Evolutionary conservation across 106 monocot genomes (phyloP), one percentile per base, ranked within the genome.

Genomic region (Ottelia alismoides): DNA sequence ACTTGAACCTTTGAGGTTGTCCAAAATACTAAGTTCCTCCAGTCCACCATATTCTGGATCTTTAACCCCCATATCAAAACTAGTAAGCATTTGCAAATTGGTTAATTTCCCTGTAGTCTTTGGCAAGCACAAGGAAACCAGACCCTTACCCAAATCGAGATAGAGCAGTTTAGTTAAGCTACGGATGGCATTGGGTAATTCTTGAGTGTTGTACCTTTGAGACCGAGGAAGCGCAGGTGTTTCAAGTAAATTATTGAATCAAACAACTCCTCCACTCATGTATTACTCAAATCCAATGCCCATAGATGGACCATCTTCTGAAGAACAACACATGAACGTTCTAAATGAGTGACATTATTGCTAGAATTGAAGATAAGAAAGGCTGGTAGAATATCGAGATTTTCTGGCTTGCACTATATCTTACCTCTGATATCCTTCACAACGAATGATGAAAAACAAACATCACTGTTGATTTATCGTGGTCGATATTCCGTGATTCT

Each of bases 251-350:
- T 22, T 9, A 56, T 30, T 31, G 43, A 45, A 9, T 59, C 46
- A 26, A 46, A 46, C 58, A 59, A 22, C 58, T 47, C 58, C 46
- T 25, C 20, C 46, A 59, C 6, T 5, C 27, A n/a, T 18, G 55
- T 56, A 23, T 51, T 45, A 27, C 57, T 51, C 56, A 76, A 67
- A 56, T 67, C 66, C n/a, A 76, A 25, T 11, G 26, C 53, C 11
- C 76, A 48, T 18, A 71, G 20, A 18, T 56, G 62, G 20, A 20
- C 10, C 70, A 65, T 27, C 9, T 18, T 21, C 0, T 11, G 40
- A 51, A 64, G 10, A 69, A 23, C 12, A 46, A 31, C n/a, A 24
- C 65, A 30, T 2, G 46, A 47, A 49, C 31, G n/a, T 30, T 25
- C 24, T 10, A 53, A 25, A 7, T 17, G 11, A 43, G 25, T 52